Conservation (phyloP, 352 stramenopile species). For the Phytophthora pini region DNA sequence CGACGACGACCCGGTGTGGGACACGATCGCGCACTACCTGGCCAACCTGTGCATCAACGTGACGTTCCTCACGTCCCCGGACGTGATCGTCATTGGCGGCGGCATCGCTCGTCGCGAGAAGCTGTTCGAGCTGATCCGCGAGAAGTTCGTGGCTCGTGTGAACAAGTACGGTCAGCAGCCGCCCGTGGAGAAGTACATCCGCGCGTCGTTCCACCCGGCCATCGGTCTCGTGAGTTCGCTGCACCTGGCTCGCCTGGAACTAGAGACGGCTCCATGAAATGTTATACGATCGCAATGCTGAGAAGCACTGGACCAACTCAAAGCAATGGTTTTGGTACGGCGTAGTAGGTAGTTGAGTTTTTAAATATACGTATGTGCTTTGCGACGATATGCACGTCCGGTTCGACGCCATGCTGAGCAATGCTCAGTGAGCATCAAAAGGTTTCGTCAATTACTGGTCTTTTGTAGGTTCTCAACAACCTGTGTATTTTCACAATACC, state of each 20-base stretch:
- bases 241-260: constrained; percentile 73
- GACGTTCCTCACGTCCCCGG: constrained; percentile 91
- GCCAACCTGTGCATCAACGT: constrained; percentile 95
- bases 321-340: no score
- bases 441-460: no score
- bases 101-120: constrained; percentile 93
- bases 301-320: no score
- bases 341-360: no score
- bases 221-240: constrained; percentile 88
- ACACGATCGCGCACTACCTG: constrained; percentile 95
- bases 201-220: constrained; percentile 80
- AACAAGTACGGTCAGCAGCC: constrained; percentile 87
- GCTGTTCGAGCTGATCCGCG: constrained; percentile 84
- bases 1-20: constrained; percentile 93
- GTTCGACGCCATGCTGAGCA: no score
- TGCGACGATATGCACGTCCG: no score
- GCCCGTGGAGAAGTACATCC: constrained; percentile 78
- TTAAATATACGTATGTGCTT: no score
- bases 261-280: constrained; percentile 8
- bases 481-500: no score
- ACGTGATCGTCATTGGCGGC: constrained; percentile 96
- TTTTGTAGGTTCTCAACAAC: no score
- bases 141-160: constrained; percentile 78
- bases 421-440: no score
- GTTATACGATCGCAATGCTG: no score